Base-by-base conservation (phyloP, 345 rosid species). In the Euphorbia lathyris region DNA sequence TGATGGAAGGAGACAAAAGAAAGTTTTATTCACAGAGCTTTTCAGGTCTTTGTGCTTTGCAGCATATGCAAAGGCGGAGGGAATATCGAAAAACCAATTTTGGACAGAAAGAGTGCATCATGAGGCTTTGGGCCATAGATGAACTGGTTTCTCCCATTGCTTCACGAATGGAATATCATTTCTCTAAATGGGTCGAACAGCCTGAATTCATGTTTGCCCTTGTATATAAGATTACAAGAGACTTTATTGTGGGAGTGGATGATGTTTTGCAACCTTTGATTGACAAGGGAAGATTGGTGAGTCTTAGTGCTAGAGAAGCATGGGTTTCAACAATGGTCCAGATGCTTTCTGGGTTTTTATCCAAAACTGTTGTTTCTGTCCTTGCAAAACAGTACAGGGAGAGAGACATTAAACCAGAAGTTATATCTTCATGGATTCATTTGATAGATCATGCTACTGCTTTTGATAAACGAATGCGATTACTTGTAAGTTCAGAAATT, bases 281-380 rank as follows among this genome's bases (percentile, higher is more conserved):
- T 50, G 97, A 91, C 65, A 82, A 74, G 73, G 93, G 93, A 55
- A 79, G 83, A 74, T 75, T 91, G 69, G 72, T 42, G 25, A 83
- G 84, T 71, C 86, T 72, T 52, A 89, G 95, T 79, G 97, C 88
- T 66, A 84, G 82, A 72, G 97, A 89, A 76, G 95, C 90, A 63
- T 91, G 92, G 97, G 91, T 91, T 67, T 86, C 87, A 47, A 88
- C 91, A 11, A 87, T 87, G 91, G 87, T 86, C 53, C 84, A 79
- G 70, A 77, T 87, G 85, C 82, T 86, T 58, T 87, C 91, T 12
- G 77, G 70, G 13, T 91, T 87, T 82, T 76, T 91, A 57, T 81
- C 75, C 73, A 87, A 80, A 57, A 77, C 25, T 2, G 73, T 83
- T 25, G 84, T 91, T 68, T 86, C 92, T 63, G 61, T 64, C 26